Base-by-base conservation (phyloP, 306 rosid species). In the Prunus fruticosa region DNA sequence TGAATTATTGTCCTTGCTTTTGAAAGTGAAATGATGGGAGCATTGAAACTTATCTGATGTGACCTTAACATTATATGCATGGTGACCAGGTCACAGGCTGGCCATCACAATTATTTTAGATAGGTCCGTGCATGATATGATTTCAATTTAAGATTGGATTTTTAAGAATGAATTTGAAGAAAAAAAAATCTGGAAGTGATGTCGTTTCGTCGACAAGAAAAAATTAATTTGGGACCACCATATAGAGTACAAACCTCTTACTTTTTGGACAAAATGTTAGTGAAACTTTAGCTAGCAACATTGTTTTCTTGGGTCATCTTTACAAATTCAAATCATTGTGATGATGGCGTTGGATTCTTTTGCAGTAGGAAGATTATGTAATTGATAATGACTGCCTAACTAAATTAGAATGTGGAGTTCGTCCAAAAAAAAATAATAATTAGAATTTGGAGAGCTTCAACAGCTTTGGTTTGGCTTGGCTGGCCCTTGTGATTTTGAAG, bases 81-180 rank as follows among this genome's bases (percentile, higher is more conserved):
- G 30, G 67, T 75, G 85, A 83, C 50, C 47, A 51, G 11, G 75
- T 38, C 16, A 72, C 87, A 87, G 88, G 72, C 86, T 86, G 91
- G 89, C 81, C 52, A 27, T 72, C 64, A 20, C 77, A 69, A 81
- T 79, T 73, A 79, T 77, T 74, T 65, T 54, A 45, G 65, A 80
- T 64, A 30, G 80, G 77, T 78, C 80, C 76, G 70, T 83, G 63
- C 80, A 69, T 34, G 75, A 72, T 82, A 76, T 83, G 54, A 28
- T 53, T 60, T 63, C 77, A 68, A 78, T 84, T 34, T 75, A 79
- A 81, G 60, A 56, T 81, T 16, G 49, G 60, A 65, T 3, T 63
- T 65, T 8, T 52, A 60, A 70, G 69, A 67, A 52, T 70, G 78
- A 75, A 61, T 77, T 30, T n/a, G 20, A 19, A 27, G 18, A 9